These are phyloP conservation scores for Magnusiomyces sp. DNA, from an alignment of 1,139 yeast genomes.

Conservation along the genomic window DNA sequence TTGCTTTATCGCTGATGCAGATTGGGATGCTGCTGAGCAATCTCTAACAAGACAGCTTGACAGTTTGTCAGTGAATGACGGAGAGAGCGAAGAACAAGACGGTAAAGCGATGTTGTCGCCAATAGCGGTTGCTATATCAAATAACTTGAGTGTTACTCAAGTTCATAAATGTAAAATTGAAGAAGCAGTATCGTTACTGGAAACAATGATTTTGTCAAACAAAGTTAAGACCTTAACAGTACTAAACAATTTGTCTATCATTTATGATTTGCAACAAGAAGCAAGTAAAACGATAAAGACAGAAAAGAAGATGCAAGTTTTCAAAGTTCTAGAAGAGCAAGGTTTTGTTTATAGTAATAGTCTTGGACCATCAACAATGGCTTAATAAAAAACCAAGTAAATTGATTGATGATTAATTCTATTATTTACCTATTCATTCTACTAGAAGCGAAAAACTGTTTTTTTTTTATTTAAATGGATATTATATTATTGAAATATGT, in stretches of 20 bases:
- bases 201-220: constrained; percentile 18
- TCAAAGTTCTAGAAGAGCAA: constrained; percentile 1
- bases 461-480: too few species aligned
- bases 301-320: constrained; percentile 5
- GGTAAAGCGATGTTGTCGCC: neutral
- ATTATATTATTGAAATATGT: too few species aligned
- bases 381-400: too few species aligned
- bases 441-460: too few species aligned
- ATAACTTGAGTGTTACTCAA: constrained; percentile 23
- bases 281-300: constrained; percentile 15
- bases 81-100: neutral
- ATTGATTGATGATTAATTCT: too few species aligned
- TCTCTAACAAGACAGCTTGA: neutral
- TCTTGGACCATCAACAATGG: too few species aligned
- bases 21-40: constrained; percentile 20
- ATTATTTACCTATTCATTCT: too few species aligned
- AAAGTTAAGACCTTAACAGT: constrained; percentile 19
- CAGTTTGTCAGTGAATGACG: neutral
- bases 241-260: constrained; percentile 23
- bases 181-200: constrained; percentile 36
- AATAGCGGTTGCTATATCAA: constrained; percentile 8
- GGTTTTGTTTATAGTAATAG: constrained; percentile 1
- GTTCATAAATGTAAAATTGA: constrained; percentile 37
- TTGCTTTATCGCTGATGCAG: constrained; percentile 26
- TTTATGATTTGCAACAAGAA: constrained; percentile 26